Evolutionary conservation across 2,329 filamentous ascomycete genomes (phyloP), one percentile per base, ranked within the genome.

Genomic region (Pseudopithomyces chartarum): DNA sequence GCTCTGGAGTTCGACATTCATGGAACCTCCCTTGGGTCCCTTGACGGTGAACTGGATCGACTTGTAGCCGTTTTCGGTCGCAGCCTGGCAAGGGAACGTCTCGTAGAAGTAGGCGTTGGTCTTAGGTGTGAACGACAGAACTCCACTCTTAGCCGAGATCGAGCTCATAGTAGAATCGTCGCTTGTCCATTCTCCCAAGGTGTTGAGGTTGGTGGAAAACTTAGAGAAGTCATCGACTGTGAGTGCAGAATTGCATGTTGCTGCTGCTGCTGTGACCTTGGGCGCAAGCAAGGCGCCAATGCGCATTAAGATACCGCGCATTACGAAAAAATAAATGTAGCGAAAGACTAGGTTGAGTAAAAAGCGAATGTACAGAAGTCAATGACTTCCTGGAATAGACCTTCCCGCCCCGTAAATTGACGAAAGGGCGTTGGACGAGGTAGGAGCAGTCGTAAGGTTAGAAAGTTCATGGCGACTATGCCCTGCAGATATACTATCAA

Each of bases 61-160:
- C 60, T 73, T 78, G 67, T 84, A 84, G 56, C 78, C 77, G 47
- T 81, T 76, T 46, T 71, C 76, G 15, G 70, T 70, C 17, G 82
- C 77, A 38, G 76, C 71, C 62, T 80, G 76, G 70, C 83, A 85
- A 0, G 71, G 63, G 52, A 85, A 80, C 1, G 78, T 81, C 66
- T 84, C 82, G 64, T 85, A 85, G 59, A 83, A 84, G 72, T 85
- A 85, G 12, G 81, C 80, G 23, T 62, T 65, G 15, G 74, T 64
- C 58, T 78, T 81, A 32, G 81, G 80, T n/a, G 77, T 80, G 70
- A 85, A 82, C 7, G 77, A 78, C 20, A 85, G 76, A 29, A 80
- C 77, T 45, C 79, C 79, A 13, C 71, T 71, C 13, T 73, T 72
- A 33, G 74, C 78, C 43, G 73, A 74, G 67, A 81, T 67, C 65